These are phyloP conservation scores for Hypoxylon lenormandii DNA, from an alignment of 495 filamentous ascomycete genomes.

Conservation along the genomic window DNA sequence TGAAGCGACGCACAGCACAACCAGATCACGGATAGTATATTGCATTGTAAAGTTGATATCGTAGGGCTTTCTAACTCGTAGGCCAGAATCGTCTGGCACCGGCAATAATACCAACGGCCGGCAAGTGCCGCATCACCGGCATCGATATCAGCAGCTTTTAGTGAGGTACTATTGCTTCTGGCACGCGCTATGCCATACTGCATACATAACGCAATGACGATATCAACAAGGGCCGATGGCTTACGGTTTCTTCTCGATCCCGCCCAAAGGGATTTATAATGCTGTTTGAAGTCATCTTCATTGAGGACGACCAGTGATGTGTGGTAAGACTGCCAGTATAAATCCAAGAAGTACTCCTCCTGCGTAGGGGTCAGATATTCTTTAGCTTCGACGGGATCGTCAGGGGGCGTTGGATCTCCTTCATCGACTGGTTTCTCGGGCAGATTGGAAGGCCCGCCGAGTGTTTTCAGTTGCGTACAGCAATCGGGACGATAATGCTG, in stretches of 20 bases:
- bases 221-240: constrained; percentile 65
- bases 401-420: not conserved
- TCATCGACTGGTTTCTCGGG: constrained; percentile 1
- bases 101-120: constrained; percentile 57
- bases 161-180: constrained; percentile 3
- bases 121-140: constrained; percentile 56
- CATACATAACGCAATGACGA: constrained; percentile 65
- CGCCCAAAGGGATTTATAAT: constrained; percentile 63
- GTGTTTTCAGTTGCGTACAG: constrained; percentile 24
- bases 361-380: constrained; percentile 47
- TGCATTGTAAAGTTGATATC: constrained; percentile 63
- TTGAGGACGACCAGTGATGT: constrained; percentile 52
- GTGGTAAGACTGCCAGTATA: constrained; percentile 63
- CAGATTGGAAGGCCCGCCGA: constrained; percentile 18
- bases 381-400: constrained; percentile 12
- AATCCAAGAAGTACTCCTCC: constrained; percentile 59
- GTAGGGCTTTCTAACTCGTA: constrained; percentile 62
- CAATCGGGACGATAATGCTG: constrained; percentile 47
- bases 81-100: constrained; percentile 59
- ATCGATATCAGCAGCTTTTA: constrained; percentile 30
- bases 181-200: constrained; percentile 57
- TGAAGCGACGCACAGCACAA: constrained; percentile 60
- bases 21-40: constrained; percentile 61
- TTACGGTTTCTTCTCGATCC: constrained; percentile 47
- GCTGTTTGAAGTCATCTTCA: constrained; percentile 58